phyloP scores from a whole-genome alignment of 2,329 filamentous ascomycete species.

The Talaromyces funiculosus region DNA sequence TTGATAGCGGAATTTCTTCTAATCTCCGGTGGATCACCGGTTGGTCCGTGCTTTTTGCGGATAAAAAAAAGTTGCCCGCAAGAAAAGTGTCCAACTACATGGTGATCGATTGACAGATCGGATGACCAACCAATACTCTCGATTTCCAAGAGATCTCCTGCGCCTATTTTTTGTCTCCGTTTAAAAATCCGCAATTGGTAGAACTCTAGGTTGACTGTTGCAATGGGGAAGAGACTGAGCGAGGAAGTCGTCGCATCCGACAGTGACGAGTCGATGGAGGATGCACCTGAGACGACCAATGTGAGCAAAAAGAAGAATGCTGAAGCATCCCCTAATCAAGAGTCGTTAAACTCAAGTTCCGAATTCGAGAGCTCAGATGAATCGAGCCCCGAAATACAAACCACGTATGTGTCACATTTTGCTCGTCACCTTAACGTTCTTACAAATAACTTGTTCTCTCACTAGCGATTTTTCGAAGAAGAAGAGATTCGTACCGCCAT shows the following conservation, averaged over 20 bases:
- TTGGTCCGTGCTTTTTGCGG: slow-evolving; percentile 38
- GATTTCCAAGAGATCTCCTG: no score
- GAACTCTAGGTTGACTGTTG: not conserved
- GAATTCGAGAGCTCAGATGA: slow-evolving; percentile 13
- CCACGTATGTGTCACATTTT: slow-evolving; percentile 15
- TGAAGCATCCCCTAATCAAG: not conserved
- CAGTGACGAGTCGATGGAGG: slow-evolving; percentile 23
- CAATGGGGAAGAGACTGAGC: slow-evolving; percentile 19
- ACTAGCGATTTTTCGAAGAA: slow-evolving; percentile 9
- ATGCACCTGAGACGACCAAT: slow-evolving; percentile 18
- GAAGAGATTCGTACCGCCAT: slow-evolving; percentile 35
- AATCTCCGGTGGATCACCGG: slow-evolving; percentile 21
- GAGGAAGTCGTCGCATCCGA: slow-evolving; percentile 20
- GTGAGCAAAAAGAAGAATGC: not conserved
- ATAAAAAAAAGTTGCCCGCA: slow-evolving; percentile 31
- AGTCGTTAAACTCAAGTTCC: slow-evolving; percentile 15
- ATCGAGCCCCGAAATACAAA: slow-evolving; percentile 7
- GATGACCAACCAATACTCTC: not conserved
- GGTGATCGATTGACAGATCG: not conserved
- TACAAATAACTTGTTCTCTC: not conserved
- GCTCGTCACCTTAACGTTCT: not conserved
- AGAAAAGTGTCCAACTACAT: not conserved
- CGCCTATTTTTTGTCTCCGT: not conserved
- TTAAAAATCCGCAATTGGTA: not conserved
- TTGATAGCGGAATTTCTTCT: slow-evolving; percentile 5